Conservation (phyloP, 768 basidiomycete genomes). For the Inosperma sp. region DNA sequence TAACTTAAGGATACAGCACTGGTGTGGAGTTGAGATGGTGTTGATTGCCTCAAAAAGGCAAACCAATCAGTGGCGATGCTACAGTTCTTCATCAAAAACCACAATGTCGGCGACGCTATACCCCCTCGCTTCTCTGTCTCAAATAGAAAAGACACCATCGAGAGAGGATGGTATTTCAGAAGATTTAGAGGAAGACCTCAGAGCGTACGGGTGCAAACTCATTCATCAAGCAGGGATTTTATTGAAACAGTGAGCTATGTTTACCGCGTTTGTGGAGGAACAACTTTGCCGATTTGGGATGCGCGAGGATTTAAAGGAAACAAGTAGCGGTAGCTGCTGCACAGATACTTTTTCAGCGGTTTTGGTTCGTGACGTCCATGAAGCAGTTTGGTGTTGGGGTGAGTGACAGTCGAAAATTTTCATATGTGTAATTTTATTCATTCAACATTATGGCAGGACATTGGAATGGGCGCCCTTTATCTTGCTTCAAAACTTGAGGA, state of each 20-base stretch:
- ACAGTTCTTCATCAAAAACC: neutral
- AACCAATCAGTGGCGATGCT: neutral
- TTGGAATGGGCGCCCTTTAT: constrained; percentile 85
- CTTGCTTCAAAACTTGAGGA: constrained; percentile 91
- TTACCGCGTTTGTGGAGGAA: neutral
- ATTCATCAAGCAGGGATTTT: constrained; percentile 94
- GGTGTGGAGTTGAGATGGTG: too few relatives aligned
- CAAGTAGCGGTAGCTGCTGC: constrained; percentile 97
- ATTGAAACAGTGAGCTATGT: constrained; percentile 64
- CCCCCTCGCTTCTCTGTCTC: constrained; percentile 77
- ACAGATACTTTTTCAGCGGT: constrained; percentile 92
- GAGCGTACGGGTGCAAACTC: constrained; percentile 88
- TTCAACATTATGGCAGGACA: constrained; percentile 50
- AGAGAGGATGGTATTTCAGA: constrained; percentile 73
- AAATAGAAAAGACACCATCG: constrained; percentile 79
- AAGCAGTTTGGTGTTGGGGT: constrained; percentile 93
- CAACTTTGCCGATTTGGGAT: neutral
- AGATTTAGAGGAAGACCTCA: constrained; percentile 82
- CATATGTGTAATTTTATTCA: neutral
- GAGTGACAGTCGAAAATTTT: constrained; percentile 29
- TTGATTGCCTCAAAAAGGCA: too few relatives aligned
- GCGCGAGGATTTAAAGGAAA: constrained; percentile 48
- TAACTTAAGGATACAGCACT: too few relatives aligned
- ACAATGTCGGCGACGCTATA: constrained; percentile 38
- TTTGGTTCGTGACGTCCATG: constrained; percentile 95